These are phyloP conservation scores for Rubia peregrina DNA, from an alignment of 305 asterid genomes.

Conservation along the genomic window DNA sequence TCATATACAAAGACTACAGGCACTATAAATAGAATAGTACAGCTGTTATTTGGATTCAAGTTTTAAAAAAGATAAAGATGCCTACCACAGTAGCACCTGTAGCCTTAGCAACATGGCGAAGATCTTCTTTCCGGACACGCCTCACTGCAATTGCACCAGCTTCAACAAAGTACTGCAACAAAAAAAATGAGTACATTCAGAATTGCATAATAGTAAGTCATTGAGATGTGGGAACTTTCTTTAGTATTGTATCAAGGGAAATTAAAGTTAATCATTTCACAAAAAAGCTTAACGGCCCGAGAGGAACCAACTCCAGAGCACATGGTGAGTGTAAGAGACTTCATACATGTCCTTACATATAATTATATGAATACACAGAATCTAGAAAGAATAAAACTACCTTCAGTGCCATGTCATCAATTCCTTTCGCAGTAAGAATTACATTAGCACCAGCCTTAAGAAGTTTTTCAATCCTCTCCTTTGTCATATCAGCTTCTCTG, in stretches of 20 bases:
- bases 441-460: constrained; percentile 98
- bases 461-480: constrained; percentile 87
- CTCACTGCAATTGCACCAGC: constrained; percentile 98
- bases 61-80: constrained; percentile 6
- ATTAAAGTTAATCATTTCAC: no score
- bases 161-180: constrained; percentile 87
- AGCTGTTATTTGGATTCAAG: constrained; percentile 8
- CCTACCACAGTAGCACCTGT: constrained; percentile 89
- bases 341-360: neutral
- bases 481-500: constrained; percentile 98
- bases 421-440: constrained; percentile 83
- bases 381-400: constrained; percentile 28
- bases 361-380: neutral
- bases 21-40: neutral
- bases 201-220: neutral
- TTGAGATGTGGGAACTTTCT: neutral
- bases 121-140: constrained; percentile 93
- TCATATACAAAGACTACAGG: neutral
- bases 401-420: constrained; percentile 99
- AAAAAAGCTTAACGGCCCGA: neutral
- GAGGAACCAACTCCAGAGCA: neutral
- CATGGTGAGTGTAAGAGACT: neutral
- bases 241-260: neutral
- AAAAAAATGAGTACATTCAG: neutral
- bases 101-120: constrained; percentile 97